phyloP scores from a whole-genome alignment of 129 eudicot species.

The Dittrichia graveolens region DNA sequence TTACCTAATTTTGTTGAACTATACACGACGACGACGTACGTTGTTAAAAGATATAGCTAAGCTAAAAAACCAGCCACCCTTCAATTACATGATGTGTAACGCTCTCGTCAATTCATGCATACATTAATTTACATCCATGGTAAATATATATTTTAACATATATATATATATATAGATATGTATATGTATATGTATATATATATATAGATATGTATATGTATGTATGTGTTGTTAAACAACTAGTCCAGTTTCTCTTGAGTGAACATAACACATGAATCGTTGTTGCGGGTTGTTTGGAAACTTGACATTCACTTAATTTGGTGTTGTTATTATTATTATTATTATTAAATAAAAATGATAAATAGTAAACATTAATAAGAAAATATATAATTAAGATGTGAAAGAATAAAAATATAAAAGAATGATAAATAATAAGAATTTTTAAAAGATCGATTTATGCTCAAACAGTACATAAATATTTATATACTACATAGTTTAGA shows the following conservation, averaged over 20 bases:
- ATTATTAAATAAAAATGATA: too few species aligned
- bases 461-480: too few species aligned
- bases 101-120: constrained; percentile 29
- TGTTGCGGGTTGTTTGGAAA: constrained; percentile 45
- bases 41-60: constrained; percentile 40
- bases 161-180: neutral
- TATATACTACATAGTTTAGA: too few species aligned
- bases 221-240: constrained; percentile 41
- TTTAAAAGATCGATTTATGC: too few species aligned
- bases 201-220: neutral
- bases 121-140: constrained; percentile 4
- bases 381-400: neutral
- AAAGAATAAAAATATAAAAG: too few species aligned
- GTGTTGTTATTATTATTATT: neutral
- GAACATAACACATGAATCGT: constrained; percentile 32
- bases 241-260: constrained; percentile 32
- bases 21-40: constrained; percentile 28
- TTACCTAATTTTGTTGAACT: constrained; percentile 86
- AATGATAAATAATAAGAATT: too few species aligned
- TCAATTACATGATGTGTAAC: constrained; percentile 40
- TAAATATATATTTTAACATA: constrained; percentile 2
- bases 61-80: constrained; percentile 19
- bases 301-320: constrained; percentile 2
- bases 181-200: neutral
- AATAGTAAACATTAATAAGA: too few species aligned